Percentiles rank a stretch among this genome's conserved stretches.
phyloP scores from a whole-genome alignment of 73 alveolate species.

The Symbiodinium pilosum region DNA sequence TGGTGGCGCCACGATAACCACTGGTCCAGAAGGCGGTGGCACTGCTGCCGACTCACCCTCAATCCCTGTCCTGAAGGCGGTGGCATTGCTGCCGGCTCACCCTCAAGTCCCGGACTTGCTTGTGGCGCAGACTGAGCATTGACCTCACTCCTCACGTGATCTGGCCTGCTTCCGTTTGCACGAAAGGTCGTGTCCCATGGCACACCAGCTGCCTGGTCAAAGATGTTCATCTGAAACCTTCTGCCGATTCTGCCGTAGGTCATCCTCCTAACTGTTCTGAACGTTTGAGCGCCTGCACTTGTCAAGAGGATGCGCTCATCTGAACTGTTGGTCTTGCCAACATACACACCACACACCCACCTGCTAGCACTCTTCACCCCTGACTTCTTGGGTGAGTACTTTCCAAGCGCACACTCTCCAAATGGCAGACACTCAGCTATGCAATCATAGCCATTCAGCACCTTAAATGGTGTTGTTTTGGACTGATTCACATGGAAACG shows the following conservation, averaged over 20 bases:
- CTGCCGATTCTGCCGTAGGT: background rate
- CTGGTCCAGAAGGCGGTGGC: no score
- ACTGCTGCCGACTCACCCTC: no score
- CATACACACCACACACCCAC: conserved; percentile 1
- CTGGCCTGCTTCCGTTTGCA: no score
- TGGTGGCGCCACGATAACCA: no score
- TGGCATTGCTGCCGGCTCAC: no score
- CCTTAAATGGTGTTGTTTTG: background rate
- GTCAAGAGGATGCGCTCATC: conserved; percentile 40
- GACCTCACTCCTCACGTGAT: no score
- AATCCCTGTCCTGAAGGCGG: no score
- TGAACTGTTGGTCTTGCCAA: conserved; percentile 5
- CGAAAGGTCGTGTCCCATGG: conserved; percentile 33
- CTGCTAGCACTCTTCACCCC: background rate
- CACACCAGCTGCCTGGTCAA: background rate
- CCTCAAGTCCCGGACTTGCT: no score
- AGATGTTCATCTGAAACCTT: background rate
- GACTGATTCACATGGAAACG: background rate
- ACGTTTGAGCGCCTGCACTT: conserved; percentile 16
- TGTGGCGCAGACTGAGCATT: no score
- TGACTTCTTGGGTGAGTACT: background rate
- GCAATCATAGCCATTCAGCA: background rate
- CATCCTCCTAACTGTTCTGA: conserved; percentile 28
- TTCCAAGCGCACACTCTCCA: conserved; percentile 2
- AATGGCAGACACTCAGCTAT: background rate